Evolutionary conservation across 2,329 filamentous ascomycete genomes (phyloP).

Genomic region (Trichocomaceae sp.): DNA sequence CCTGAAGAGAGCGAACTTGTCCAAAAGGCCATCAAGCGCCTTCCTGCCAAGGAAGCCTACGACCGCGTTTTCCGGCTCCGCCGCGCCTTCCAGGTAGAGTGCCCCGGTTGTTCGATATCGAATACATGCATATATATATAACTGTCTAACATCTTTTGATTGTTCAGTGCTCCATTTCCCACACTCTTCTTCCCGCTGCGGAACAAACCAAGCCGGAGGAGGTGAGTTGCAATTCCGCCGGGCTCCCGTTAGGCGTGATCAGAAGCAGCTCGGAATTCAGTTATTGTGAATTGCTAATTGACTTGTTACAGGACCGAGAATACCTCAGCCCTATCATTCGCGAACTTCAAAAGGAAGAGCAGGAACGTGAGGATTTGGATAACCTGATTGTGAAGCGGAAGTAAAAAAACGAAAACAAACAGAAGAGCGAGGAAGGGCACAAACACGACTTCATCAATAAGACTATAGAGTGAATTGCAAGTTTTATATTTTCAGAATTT

Average conservation of each 20-base stretch:
- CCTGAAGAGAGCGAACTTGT: slow-evolving; percentile 85
- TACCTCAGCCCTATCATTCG: slow-evolving; percentile 63
- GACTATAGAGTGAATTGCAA: not conserved
- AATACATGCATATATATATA: not conserved
- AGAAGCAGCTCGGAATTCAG: not conserved
- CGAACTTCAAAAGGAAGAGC: slow-evolving; percentile 60
- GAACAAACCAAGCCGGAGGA: slow-evolving; percentile 64
- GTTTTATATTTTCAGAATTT: not conserved
- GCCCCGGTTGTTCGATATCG: slow-evolving; percentile 12
- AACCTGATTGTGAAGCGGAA: slow-evolving; percentile 54
- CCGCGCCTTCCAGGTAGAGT: slow-evolving; percentile 75
- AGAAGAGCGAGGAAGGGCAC: slow-evolving; percentile 11
- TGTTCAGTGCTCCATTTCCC: slow-evolving; percentile 56
- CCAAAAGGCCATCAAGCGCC: slow-evolving; percentile 81
- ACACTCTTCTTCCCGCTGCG: slow-evolving; percentile 57
- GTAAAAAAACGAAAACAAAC: slow-evolving; percentile 7
- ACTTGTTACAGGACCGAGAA: slow-evolving; percentile 50
- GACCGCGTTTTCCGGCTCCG: slow-evolving; percentile 97
- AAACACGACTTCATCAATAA: slow-evolving; percentile 7
- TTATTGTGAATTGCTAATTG: slow-evolving; percentile 11
- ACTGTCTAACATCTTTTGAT: not conserved
- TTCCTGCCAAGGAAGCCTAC: slow-evolving; percentile 83
- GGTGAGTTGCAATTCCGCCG: slow-evolving; percentile 40
- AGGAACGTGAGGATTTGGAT: slow-evolving; percentile 64
- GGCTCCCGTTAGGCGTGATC: slow-evolving; percentile 1